Conservation (phyloP, 768 basidiomycete genomes). For the Gloeophyllum trabeum region DNA sequence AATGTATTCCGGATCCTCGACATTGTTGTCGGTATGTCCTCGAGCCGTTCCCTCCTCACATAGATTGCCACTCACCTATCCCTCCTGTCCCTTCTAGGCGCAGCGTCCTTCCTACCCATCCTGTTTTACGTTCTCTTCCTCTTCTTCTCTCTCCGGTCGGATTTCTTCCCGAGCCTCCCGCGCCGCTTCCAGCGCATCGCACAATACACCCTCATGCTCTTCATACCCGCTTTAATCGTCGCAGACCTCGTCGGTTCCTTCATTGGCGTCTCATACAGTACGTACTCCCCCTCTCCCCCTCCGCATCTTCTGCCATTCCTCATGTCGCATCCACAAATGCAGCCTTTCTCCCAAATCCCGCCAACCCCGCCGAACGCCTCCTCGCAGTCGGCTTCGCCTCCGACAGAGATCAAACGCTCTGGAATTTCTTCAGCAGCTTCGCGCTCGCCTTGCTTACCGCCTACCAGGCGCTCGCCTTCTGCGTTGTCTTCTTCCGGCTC, state of each 20-base stretch:
- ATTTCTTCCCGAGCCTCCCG: constrained; percentile 45
- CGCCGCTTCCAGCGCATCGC: constrained; percentile 30
- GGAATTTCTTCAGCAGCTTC: constrained; percentile 47
- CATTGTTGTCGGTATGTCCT: constrained; percentile 44
- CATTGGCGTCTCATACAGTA: constrained; percentile 45
- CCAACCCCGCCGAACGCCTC: neutral
- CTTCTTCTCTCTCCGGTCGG: constrained; percentile 38
- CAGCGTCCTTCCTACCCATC: constrained; percentile 53
- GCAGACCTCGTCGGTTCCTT: constrained; percentile 58
- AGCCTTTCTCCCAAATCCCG: neutral
- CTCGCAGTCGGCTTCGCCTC: constrained; percentile 31
- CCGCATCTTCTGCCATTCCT: neutral
- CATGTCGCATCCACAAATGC: neutral
- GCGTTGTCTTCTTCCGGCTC: constrained; percentile 48
- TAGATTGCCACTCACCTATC: neutral
- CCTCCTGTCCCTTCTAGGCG: constrained; percentile 18
- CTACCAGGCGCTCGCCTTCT: constrained; percentile 49
- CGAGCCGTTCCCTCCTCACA: neutral
- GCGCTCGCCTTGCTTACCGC: constrained; percentile 47
- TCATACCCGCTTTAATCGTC: constrained; percentile 43
- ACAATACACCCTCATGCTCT: constrained; percentile 32
- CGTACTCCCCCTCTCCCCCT: constrained; percentile 12
- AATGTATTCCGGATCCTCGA: constrained; percentile 42
- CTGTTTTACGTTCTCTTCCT: constrained; percentile 54
- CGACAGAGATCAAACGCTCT: constrained; percentile 24